Percentiles rank a stretch among this genome's conserved stretches.
These are phyloP conservation scores for Artomyces pyxidatus DNA, from an alignment of 768 basidiomycete genomes.

Conservation along the genomic window DNA sequence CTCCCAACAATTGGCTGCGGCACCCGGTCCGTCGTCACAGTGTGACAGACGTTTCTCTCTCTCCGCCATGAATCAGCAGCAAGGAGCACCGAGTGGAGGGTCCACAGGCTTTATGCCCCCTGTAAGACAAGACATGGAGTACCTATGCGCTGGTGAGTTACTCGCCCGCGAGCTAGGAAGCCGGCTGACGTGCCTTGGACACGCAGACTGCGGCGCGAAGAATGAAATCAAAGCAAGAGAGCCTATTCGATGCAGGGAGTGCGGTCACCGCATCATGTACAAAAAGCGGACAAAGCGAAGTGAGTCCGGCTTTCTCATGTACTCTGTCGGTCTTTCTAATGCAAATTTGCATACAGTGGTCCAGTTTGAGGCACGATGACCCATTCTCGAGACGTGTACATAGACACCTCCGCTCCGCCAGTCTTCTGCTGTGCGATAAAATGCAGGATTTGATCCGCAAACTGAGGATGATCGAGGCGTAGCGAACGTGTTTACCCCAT, in stretches of 20 bases:
- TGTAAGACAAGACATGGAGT: conserved; percentile 67
- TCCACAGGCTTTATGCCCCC: conserved; percentile 28
- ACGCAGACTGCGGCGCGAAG: conserved; percentile 75
- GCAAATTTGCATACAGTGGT: conserved; percentile 48
- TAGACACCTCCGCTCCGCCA: too few relatives aligned
- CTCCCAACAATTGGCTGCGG: too few relatives aligned
- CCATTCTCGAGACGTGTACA: too few relatives aligned
- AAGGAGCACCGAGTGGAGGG: conserved; percentile 23
- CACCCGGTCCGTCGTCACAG: too few relatives aligned
- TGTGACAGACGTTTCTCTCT: conserved; percentile 19
- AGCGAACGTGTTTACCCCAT: too few relatives aligned
- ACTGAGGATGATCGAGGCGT: too few relatives aligned
- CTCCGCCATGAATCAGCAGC: conserved; percentile 33
- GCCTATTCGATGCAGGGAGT: conserved; percentile 92
- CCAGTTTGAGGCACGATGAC: conserved; percentile 75
- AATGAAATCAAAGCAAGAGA: conserved; percentile 89
- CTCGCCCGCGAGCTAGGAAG: neutral
- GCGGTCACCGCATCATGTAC: conserved; percentile 98
- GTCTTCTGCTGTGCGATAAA: too few relatives aligned
- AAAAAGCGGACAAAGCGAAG: conserved; percentile 94
- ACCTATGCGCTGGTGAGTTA: conserved; percentile 71
- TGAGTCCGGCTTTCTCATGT: conserved; percentile 33
- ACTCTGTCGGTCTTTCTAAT: neutral
- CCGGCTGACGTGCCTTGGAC: too few relatives aligned
- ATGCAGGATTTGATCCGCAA: too few relatives aligned